phyloP scores from a whole-genome alignment of 1,284 basidiomycete species.

The Leccinum pachyderme region DNA sequence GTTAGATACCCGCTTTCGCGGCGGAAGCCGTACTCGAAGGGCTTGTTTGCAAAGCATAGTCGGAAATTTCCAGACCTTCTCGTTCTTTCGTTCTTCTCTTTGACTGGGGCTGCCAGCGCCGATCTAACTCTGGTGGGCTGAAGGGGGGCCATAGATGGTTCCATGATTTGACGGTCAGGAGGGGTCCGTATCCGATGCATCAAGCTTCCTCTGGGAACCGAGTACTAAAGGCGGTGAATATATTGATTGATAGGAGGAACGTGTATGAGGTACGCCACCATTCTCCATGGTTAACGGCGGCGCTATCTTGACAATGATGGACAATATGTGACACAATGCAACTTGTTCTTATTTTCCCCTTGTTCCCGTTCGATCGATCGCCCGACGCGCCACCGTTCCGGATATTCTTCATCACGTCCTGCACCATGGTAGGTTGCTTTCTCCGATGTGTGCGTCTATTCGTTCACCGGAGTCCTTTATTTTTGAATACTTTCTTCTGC shows the following conservation, averaged over 20 bases:
- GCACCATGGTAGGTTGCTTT: slow-evolving; percentile 1
- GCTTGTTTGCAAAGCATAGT: slow-evolving; percentile 20
- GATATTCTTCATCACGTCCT: slow-evolving; percentile 4
- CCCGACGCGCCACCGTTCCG: slow-evolving; percentile 16
- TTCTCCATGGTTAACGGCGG: slow-evolving; percentile 8
- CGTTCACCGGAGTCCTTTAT: slow-evolving; percentile 1
- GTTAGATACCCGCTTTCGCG: slow-evolving; percentile 18
- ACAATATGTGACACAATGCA: slow-evolving; percentile 1
- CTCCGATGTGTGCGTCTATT: slow-evolving; percentile 10
- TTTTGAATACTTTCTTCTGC: slow-evolving; percentile 3
- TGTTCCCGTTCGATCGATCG: slow-evolving; percentile 19
- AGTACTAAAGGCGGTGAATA: slow-evolving; percentile 3
- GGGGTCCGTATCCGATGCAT: slow-evolving; percentile 2
- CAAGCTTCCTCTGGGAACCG: slow-evolving; percentile 15
- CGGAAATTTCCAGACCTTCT: slow-evolving; percentile 24
- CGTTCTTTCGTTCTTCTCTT: slow-evolving; percentile 3
- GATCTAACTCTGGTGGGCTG: slow-evolving; percentile 25
- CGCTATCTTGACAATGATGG: slow-evolving; percentile 6
- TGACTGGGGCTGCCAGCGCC: slow-evolving; percentile 19
- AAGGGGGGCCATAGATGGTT: slow-evolving; percentile 14
- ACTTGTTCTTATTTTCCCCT: neutral
- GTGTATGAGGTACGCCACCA: slow-evolving; percentile 20
- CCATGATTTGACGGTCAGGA: slow-evolving; percentile 14
- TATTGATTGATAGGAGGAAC: slow-evolving; percentile 3
- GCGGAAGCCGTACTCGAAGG: slow-evolving; percentile 16